Evolutionary conservation across 306 rosid genomes (phyloP).

Genomic region (Mimosa pudica): DNA sequence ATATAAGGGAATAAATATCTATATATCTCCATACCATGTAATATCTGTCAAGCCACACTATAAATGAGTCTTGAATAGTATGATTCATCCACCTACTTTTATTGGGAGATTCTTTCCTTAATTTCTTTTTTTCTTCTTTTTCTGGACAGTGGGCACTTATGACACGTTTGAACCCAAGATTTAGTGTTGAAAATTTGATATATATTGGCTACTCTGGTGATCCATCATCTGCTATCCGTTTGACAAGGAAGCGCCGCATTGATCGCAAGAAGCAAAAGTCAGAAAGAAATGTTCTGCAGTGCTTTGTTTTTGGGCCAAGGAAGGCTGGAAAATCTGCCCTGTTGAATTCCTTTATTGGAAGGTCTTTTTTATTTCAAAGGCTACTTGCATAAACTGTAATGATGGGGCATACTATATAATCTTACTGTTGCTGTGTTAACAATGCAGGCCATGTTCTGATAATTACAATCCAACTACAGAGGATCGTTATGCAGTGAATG

Average conservation of each 20-base stretch:
- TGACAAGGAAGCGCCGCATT: slow-evolving; percentile 77
- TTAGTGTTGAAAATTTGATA: slow-evolving; percentile 83
- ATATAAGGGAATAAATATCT: neutral
- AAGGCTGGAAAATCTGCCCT: slow-evolving; percentile 90
- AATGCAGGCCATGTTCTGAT: slow-evolving; percentile 54
- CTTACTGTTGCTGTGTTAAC: slow-evolving; percentile 19
- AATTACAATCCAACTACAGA: slow-evolving; percentile 51
- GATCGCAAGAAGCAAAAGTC: slow-evolving; percentile 90
- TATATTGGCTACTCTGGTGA: slow-evolving; percentile 86
- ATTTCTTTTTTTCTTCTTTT: neutral
- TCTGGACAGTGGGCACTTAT: slow-evolving; percentile 79
- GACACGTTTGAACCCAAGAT: slow-evolving; percentile 84
- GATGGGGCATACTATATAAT: neutral
- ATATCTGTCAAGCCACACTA: neutral
- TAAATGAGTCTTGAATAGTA: neutral
- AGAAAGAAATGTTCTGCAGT: slow-evolving; percentile 83
- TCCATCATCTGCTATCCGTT: slow-evolving; percentile 67
- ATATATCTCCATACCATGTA: neutral
- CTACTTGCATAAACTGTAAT: neutral
- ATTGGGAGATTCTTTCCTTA: neutral
- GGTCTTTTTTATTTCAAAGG: slow-evolving; percentile 22
- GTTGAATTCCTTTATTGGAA: slow-evolving; percentile 80
- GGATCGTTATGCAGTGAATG: slow-evolving; percentile 71
- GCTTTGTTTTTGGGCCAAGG: slow-evolving; percentile 95
- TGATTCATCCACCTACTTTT: neutral